phyloP scores from a whole-genome alignment of 192 early-diverging fungal genomes.

The Rhizophagus sp. region DNA sequence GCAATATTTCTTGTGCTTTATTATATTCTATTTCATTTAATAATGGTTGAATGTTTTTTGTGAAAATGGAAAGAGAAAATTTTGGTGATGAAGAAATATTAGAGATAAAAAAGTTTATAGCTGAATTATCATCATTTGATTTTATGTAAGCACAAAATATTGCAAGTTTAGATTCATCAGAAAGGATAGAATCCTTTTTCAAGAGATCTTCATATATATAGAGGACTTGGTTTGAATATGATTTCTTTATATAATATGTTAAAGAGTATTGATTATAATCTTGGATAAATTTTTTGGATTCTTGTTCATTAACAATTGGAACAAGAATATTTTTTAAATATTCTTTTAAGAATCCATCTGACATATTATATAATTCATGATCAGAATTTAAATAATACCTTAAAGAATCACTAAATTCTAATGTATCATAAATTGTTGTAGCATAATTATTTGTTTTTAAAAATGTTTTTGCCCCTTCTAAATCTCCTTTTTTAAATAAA shows the following conservation, averaged over 20 bases:
- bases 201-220: not conserved
- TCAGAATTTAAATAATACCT: not conserved
- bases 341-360: not conserved
- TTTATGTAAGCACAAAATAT: not conserved
- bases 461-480: not conserved
- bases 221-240: not conserved
- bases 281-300: not conserved
- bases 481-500: not conserved
- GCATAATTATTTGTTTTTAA: not conserved
- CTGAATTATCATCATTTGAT: not conserved
- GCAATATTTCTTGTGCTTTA: not conserved
- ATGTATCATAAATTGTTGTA: not conserved
- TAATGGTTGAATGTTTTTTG: not conserved
- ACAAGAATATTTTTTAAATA: not conserved
- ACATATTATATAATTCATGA: not conserved
- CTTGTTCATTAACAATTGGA: not conserved
- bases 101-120: not conserved
- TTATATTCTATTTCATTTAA: not conserved
- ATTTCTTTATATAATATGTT: not conserved
- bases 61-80: not conserved
- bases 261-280: not conserved
- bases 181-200: not conserved
- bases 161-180: not conserved
- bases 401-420: not conserved
- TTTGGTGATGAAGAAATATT: not conserved